A percentile compares a stretch with the other conserved stretches of the same genome.
Conservation (phyloP, 2,329 filamentous ascomycete genomes). For the Fusarium sp. region DNA sequence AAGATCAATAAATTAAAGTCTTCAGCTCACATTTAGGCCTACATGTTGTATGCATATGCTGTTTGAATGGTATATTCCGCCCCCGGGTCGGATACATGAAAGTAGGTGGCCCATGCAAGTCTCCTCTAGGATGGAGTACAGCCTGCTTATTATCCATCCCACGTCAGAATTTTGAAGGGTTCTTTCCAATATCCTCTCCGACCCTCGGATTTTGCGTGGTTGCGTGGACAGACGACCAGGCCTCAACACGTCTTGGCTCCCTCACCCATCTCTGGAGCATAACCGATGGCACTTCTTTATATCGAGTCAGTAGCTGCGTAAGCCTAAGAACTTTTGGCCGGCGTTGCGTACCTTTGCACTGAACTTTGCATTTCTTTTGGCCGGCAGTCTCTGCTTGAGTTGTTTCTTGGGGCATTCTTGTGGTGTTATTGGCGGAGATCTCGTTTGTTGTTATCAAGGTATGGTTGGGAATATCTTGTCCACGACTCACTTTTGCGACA, state of each 20-base stretch:
- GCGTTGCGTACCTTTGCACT: background rate
- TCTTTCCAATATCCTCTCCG: background rate
- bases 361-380: background rate
- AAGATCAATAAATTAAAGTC: no score
- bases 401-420: background rate
- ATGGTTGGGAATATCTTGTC: no score
- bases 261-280: background rate
- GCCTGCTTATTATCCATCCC: fast-evolving
- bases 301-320: fast-evolving
- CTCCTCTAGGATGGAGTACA: background rate
- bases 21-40: no score
- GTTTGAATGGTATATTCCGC: no score
- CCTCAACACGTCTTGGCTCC: background rate
- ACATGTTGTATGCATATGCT: no score
- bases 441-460: no score
- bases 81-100: no score
- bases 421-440: background rate
- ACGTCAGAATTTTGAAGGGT: background rate
- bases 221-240: constrained; percentile 1
- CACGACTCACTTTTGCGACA: no score
- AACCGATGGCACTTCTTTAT: fast-evolving
- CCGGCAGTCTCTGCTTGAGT: background rate
- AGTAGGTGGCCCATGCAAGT: background rate
- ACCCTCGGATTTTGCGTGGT: background rate
- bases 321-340: fast-evolving